Percentiles rank a stretch among this genome's conserved stretches.
These are phyloP conservation scores for Penicillium goetzii DNA, from an alignment of 495 filamentous ascomycete species.

Conservation along the genomic window DNA sequence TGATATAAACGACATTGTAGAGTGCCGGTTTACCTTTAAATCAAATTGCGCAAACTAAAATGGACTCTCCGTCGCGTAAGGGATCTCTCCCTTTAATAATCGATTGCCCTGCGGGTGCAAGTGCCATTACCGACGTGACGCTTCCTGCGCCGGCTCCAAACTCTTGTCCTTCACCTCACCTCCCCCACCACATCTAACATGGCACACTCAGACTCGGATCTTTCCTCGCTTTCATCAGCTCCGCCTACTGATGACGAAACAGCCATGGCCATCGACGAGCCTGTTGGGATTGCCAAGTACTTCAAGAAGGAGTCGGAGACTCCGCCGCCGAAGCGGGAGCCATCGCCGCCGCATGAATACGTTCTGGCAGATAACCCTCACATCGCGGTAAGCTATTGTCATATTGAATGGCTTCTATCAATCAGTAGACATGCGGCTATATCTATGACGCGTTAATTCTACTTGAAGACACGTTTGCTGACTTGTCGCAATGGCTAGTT, in stretches of 20 bases:
- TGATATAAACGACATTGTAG: neutral
- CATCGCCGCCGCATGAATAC: slow-evolving; percentile 87
- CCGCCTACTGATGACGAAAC: slow-evolving; percentile 61
- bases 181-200: slow-evolving; percentile 42
- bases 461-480: slow-evolving; percentile 41
- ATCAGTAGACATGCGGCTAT: slow-evolving; percentile 17
- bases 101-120: slow-evolving; percentile 32
- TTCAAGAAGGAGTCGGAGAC: slow-evolving; percentile 58
- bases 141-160: slow-evolving; percentile 34
- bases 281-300: slow-evolving; percentile 50
- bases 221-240: slow-evolving; percentile 63
- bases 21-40: too few relatives aligned
- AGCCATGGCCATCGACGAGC: slow-evolving; percentile 45
- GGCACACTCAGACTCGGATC: slow-evolving; percentile 57
- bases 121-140: slow-evolving; percentile 35
- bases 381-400: slow-evolving; percentile 72
- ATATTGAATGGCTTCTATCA: neutral
- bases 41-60: slow-evolving; percentile 10
- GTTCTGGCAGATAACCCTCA: slow-evolving; percentile 85
- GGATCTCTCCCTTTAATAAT: slow-evolving; percentile 23
- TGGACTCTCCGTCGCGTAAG: slow-evolving; percentile 17
- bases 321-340: slow-evolving; percentile 72
- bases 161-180: slow-evolving; percentile 31
- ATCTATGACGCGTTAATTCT: slow-evolving; percentile 38
- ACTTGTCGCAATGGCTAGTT: slow-evolving; percentile 65